A percentile compares a stretch with the other conserved stretches of the same genome.
Evolutionary conservation across 2,329 filamentous ascomycete genomes (phyloP).

Genomic region (Fusarium sambucinum): DNA sequence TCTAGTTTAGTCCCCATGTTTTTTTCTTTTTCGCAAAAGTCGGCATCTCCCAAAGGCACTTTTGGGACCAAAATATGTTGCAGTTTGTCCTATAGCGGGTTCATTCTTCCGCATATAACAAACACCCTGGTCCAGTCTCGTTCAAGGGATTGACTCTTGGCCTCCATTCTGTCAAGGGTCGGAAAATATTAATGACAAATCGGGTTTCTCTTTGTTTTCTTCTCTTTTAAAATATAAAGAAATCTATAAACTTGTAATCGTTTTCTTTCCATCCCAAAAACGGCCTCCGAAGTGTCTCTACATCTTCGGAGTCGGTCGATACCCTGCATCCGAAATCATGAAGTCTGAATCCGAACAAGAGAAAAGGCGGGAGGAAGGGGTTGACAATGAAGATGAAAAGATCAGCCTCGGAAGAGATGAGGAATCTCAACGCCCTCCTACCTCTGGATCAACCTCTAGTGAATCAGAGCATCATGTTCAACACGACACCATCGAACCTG

Average conservation of each 20-base stretch:
- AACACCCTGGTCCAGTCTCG: background rate
- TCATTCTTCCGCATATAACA: slow-evolving; percentile 33
- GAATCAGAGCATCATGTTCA: slow-evolving; percentile 29
- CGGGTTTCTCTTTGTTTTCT: background rate
- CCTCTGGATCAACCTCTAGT: slow-evolving; percentile 31
- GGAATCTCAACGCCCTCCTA: slow-evolving; percentile 19
- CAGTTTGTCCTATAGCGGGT: slow-evolving; percentile 19
- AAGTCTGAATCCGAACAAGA: slow-evolving; percentile 16
- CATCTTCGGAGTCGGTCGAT: slow-evolving; percentile 40
- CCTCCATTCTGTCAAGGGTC: slow-evolving; percentile 3
- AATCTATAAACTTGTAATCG: background rate
- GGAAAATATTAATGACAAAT: background rate
- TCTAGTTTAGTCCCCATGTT: background rate
- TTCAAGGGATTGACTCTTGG: slow-evolving; percentile 12
- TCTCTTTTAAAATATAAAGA: background rate
- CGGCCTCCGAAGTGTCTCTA: slow-evolving; percentile 33
- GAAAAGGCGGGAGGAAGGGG: slow-evolving; percentile 2
- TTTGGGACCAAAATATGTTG: background rate
- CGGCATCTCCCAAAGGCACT: slow-evolving; percentile 12
- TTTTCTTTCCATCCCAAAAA: slow-evolving; percentile 19
- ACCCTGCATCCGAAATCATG: slow-evolving; percentile 20
- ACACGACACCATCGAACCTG: slow-evolving; percentile 36
- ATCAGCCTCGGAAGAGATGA: slow-evolving; percentile 31
- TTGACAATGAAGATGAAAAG: slow-evolving; percentile 24
- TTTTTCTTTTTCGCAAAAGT: slow-evolving; percentile 18